Evolutionary conservation across 805 yeast species (phyloP), one percentile per base, ranked within the genome.

Genomic region (Blastobotrys muscicola): DNA sequence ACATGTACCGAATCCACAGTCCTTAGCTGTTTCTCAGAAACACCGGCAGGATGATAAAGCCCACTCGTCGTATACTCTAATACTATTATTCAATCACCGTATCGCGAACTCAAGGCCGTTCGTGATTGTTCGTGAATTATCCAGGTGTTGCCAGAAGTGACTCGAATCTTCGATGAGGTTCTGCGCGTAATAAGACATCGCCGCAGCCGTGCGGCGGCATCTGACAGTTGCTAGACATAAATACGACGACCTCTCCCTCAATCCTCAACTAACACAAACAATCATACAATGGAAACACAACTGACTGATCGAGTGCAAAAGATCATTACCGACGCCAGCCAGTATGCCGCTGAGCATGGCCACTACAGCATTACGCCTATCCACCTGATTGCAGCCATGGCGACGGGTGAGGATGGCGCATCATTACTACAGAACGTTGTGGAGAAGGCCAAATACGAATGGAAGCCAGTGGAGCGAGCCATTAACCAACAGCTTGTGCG

Each of bases 221-320:
- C 26, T 20, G 26, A 4, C 26, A 20, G 26, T 20, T 20, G 26
- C 26, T 20, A 20, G 26, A 20, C 26, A 20, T 20, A 20, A 20
- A 20, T 20, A 20, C 26, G 26, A 20, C 36, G 9, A 33, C 38
- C 15, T 13, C 29, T 11, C 38, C 15, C 16, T 15, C 8, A 36
- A 3, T 13, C 13, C 33, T 20, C 33, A n/a, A 26, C 12, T 4
- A 26, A 30, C 29, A 26, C 33, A 20, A 38, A n/a, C n/a, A 30
- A 23, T 8, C 33, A 20, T 23, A 38, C 40, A 36, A 38, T 38
- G 40, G 55, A 54, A 44, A 37, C 47, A 14, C 89, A 85, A 71
- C 84, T 85, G 54, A 92, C 98, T 49, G 97, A 92, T 62, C 84
- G 92, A 62, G 97, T 97, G 36, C 75, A 86, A 55, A 79, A 75